Base-by-base conservation (phyloP, 768 basidiomycete species). In the Podaxis sp. region DNA sequence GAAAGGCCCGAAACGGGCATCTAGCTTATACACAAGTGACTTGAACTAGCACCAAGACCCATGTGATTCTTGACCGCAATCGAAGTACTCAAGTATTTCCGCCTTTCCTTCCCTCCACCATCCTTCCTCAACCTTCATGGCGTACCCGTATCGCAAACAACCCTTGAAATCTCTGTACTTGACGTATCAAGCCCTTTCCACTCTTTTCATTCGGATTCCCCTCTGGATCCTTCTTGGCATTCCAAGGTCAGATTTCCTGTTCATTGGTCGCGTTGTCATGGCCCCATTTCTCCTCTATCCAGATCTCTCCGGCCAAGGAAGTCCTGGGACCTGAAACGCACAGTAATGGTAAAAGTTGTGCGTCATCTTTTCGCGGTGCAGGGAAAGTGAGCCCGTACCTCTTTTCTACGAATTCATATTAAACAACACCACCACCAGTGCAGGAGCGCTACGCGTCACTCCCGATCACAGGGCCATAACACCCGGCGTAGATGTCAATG, bases 111-210 rank as follows among this genome's bases (percentile, higher is more conserved):
- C 29, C 33, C n/a, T 3, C 33, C 24, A n/a, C 27, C 43, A 27
- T 22, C 33, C 2, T 25, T 36, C 53, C 11, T 13, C 27, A 25
- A 19, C 55, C 24, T 66, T 59, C 65, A 77, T 77, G 77, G 46
- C 66, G 37, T 71, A 68, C 59, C 65, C 68, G 56, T 76, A 76
- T 63, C 72, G 75, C 22, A 64, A 75, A 51, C 85, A 85, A 65
- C 83, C 85, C 8, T 68, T 82, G 70, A 85, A 83, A 66, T 73
- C 70, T 8, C 59, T 84, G 37, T 85, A 82, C 69, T 66, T 85
- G 27, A 67, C 72, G 5, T 83, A 81, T 66, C 75, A 79, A 53
- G 51, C 81, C 19, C 36, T 80, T 15, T 66, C 68, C 57, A 77
- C 77, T 4, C 57, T 78, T 38, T 73, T 82, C 43, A 38, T 86